These are phyloP conservation scores for Fusarium heterosporum DNA, from an alignment of 2,329 filamentous ascomycete species.

Conservation along the genomic window DNA sequence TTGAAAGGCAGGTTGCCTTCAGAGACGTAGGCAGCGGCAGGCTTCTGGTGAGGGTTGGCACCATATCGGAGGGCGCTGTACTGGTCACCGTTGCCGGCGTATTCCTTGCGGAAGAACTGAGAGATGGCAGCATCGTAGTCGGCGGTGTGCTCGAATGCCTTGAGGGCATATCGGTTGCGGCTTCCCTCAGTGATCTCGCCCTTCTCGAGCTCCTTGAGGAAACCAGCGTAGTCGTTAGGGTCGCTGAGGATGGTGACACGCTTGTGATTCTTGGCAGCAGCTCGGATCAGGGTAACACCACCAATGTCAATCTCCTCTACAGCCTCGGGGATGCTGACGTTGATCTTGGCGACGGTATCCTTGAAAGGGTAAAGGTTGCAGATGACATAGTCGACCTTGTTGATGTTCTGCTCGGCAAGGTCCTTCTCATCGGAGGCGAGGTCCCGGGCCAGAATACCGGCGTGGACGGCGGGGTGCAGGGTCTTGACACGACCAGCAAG, in stretches of 20 bases:
- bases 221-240: conserved; percentile 91
- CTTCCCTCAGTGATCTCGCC: conserved; percentile 88
- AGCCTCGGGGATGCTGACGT: conserved; percentile 95
- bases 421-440: conserved; percentile 97
- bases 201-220: conserved; percentile 88
- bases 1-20: conserved; percentile 89
- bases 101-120: conserved; percentile 97
- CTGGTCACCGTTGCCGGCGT: conserved; percentile 86
- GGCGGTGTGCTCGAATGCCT: conserved; percentile 98
- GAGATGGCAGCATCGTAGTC: conserved; percentile 96
- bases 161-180: conserved; percentile 90
- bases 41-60: conserved; percentile 98
- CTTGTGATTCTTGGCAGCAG: conserved; percentile 97
- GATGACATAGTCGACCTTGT: conserved; percentile 94
- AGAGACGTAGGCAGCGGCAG: conserved; percentile 83
- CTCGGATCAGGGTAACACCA: conserved; percentile 94
- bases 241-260: conserved; percentile 97
- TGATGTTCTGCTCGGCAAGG: conserved; percentile 92
- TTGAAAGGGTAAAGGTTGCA: conserved; percentile 99
- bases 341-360: conserved; percentile 96
- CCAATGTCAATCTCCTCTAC: conserved; percentile 99
- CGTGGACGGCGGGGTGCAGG: conserved; percentile 91
- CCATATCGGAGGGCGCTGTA: conserved; percentile 91
- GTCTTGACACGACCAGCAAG: conserved; percentile 88
- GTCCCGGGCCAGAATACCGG: conserved; percentile 91